These are phyloP conservation scores for Botrytis pseudocinerea DNA, from an alignment of 2,329 filamentous ascomycete genomes.

Conservation along the genomic window DNA sequence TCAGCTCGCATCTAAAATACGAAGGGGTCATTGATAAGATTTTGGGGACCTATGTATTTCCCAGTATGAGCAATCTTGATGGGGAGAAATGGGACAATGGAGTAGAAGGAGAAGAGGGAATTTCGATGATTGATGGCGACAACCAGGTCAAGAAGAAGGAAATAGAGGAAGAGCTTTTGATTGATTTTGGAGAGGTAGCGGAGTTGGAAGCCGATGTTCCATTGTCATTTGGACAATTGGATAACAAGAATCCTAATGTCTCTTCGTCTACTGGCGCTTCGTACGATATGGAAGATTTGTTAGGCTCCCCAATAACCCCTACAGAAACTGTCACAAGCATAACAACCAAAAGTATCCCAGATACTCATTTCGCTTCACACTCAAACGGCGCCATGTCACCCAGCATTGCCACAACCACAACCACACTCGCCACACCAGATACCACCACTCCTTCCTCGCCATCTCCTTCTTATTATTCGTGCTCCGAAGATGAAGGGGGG, in stretches of 20 bases:
- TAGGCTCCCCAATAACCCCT: not conserved
- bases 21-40: constrained; percentile 65
- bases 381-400: not conserved
- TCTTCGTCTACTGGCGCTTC: not conserved
- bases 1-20: constrained; percentile 70
- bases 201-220: not conserved
- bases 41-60: constrained; percentile 49
- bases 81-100: constrained; percentile 44
- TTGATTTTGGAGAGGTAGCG: not conserved
- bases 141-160: not conserved
- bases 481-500: constrained; percentile 9
- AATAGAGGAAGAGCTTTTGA: not conserved
- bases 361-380: not conserved
- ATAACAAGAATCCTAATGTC: not conserved
- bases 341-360: not conserved
- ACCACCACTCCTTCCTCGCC: not conserved
- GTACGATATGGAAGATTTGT: not conserved
- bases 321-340: not conserved
- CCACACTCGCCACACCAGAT: not conserved
- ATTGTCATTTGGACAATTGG: not conserved
- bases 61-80: constrained; percentile 68
- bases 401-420: not conserved
- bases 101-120: constrained; percentile 32
- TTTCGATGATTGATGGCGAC: constrained; percentile 39
- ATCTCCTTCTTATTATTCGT: not conserved